Evolutionary conservation across 768 basidiomycete genomes (phyloP), one percentile per base, ranked within the genome.

Genomic region (Mycena alexandri): DNA sequence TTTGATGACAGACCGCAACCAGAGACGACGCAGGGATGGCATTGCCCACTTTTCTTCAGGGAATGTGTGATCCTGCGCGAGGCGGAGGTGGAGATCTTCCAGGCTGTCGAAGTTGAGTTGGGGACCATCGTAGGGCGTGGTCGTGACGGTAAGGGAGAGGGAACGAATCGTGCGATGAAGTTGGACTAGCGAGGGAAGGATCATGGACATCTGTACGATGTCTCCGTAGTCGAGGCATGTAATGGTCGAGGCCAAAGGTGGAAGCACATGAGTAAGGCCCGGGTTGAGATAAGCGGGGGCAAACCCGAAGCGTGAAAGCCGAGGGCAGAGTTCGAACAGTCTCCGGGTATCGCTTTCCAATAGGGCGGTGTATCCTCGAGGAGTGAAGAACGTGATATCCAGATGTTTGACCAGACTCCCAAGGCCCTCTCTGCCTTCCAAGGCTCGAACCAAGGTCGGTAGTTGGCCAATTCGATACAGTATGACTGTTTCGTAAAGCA

Each of bases 401-500:
- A 73, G 52, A 12, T 50, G 46, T 48, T 65, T 63, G 2, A 73
- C 68, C 14, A 70, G 48, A n/a, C 12, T 2, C 29, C 68, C 71
- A 0, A 72, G 68, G 5, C 60, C 59, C 3, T 41, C 46, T 19
- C 42, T 24, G 5, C 50, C 56, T 21, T 68, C 53, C 9, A 73
- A 47, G 5, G 69, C 54, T 6, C 41, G 24, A 10, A 48, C 53
- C 7, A 73, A 63, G 29, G 33, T 51, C 8, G 61, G 48, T 11
- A 70, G 4, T 42, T 72, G 72, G 0, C 21, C 21, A 19, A 62
- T 55, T 17, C 63, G 22, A 9, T 65, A 68, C 21, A 73, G 17
- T 17, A 41, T 44, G 0, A 72, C 55, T n/a, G 55, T 56, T 25
- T 70, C 68, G 53, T 72, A 73, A 2, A 72, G 58, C 41, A 72